Percentiles rank a stretch among this genome's conserved stretches.
phyloP scores from a whole-genome alignment of 2,329 filamentous ascomycete species.

The Tolypocladium amazonense region DNA sequence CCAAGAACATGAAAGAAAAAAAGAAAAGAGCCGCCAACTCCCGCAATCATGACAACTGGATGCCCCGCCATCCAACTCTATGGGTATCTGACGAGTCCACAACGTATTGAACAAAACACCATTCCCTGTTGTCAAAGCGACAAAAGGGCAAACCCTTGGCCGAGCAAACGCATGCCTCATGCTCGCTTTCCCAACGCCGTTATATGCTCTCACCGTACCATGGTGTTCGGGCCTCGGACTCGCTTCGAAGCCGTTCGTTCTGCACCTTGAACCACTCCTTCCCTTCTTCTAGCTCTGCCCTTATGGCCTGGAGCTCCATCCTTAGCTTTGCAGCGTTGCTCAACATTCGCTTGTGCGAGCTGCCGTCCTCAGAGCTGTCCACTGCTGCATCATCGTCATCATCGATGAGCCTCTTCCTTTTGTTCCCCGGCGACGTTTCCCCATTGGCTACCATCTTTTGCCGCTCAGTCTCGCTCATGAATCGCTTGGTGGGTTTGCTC shows the following conservation, averaged over 20 bases:
- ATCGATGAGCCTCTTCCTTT: slow-evolving; percentile 20
- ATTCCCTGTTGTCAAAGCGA: neutral
- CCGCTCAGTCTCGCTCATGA: neutral
- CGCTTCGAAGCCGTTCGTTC: slow-evolving; percentile 29
- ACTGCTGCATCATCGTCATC: slow-evolving; percentile 10
- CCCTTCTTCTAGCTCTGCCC: slow-evolving; percentile 34
- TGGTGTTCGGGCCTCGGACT: slow-evolving; percentile 21
- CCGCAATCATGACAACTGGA: neutral
- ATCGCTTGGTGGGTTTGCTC: neutral
- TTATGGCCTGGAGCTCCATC: slow-evolving; percentile 28
- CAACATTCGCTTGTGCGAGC: slow-evolving; percentile 28
- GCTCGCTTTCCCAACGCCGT: slow-evolving; percentile 3
- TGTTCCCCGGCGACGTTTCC: slow-evolving; percentile 13
- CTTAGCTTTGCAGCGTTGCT: slow-evolving; percentile 29
- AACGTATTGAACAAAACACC: neutral
- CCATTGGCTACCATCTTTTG: slow-evolving; percentile 3
- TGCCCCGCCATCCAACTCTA: slow-evolving; percentile 11
- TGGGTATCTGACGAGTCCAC: slow-evolving; percentile 12
- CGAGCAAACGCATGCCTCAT: neutral
- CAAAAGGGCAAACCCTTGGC: neutral
- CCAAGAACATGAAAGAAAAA: slow-evolving; percentile 2
- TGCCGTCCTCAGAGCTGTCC: slow-evolving; percentile 8
- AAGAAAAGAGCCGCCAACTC: slow-evolving; percentile 1
- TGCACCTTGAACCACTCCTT: slow-evolving; percentile 36
- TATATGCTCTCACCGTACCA: slow-evolving; percentile 22